These are phyloP conservation scores for Termitomyces sp. DNA, from an alignment of 768 basidiomycete genomes.

Conservation along the genomic window DNA sequence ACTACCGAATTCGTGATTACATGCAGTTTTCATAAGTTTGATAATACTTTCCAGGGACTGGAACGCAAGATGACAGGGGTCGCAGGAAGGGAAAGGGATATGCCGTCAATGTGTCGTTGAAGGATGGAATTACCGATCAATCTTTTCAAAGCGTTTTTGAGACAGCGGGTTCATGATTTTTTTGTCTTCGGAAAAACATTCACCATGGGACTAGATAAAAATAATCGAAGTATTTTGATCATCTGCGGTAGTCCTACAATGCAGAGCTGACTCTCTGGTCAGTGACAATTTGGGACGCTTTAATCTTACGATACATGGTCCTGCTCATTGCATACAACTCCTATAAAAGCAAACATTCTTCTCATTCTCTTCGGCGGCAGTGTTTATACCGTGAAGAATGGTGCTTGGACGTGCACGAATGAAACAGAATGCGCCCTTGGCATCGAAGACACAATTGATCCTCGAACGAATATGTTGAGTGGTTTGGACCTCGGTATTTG, in stretches of 20 bases:
- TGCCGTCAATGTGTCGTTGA: slow-evolving; percentile 87
- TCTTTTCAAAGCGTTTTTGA: slow-evolving; percentile 83
- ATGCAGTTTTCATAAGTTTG: slow-evolving; percentile 94
- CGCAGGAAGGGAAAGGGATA: slow-evolving; percentile 83
- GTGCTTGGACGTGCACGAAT: slow-evolving; percentile 92
- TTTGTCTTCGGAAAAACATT: background rate
- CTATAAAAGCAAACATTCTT: slow-evolving; percentile 77
- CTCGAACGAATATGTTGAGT: slow-evolving; percentile 90
- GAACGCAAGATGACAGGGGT: slow-evolving; percentile 80
- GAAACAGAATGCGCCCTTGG: slow-evolving; percentile 97
- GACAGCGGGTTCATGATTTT: slow-evolving; percentile 57
- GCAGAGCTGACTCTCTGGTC: slow-evolving; percentile 92
- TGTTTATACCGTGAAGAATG: slow-evolving; percentile 96
- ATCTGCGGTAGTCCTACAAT: slow-evolving; percentile 86
- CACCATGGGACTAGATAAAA: slow-evolving; percentile 49
- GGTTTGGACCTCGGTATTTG: slow-evolving; percentile 94
- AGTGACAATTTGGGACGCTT: slow-evolving; percentile 96
- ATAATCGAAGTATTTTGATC: slow-evolving; percentile 89
- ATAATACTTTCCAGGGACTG: slow-evolving; percentile 90
- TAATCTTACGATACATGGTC: slow-evolving; percentile 94
- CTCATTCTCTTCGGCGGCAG: slow-evolving; percentile 92
- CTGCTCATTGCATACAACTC: slow-evolving; percentile 89
- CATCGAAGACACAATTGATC: slow-evolving; percentile 70
- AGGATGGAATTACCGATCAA: slow-evolving; percentile 93
- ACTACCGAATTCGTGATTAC: slow-evolving; percentile 98